Percentiles rank a stretch among this genome's conserved stretches.
Conservation (phyloP, 169 alveolate species). For the Amoebophrya sp. region DNA sequence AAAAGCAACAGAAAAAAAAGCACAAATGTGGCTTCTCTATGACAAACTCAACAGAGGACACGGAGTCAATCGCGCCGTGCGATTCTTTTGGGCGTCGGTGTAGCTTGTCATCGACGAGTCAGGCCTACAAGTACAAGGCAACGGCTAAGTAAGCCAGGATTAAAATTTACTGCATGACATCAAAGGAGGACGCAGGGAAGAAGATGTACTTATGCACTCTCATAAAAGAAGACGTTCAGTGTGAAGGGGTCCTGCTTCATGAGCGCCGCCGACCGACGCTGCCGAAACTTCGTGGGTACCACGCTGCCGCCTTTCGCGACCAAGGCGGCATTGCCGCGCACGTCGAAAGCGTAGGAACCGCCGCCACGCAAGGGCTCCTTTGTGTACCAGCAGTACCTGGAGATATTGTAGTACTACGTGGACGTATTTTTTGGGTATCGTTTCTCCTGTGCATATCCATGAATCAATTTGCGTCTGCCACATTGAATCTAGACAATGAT, state of each 20-base stretch:
- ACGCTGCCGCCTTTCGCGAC: not conserved
- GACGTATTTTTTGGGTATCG: too few relatives aligned
- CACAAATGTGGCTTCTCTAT: too few relatives aligned
- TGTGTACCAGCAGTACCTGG: conserved; percentile 2
- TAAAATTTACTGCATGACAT: too few relatives aligned
- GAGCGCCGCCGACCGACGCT: not conserved
- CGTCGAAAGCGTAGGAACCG: not conserved
- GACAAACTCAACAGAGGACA: not conserved
- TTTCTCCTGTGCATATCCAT: too few relatives aligned
- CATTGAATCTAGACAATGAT: too few relatives aligned
- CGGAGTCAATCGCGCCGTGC: not conserved
- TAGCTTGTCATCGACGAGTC: not conserved
- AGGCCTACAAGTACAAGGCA: too few relatives aligned
- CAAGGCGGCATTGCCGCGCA: not conserved
- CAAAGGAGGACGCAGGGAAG: too few relatives aligned
- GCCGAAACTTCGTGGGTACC: not conserved
- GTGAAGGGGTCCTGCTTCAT: not conserved
- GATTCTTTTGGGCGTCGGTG: not conserved
- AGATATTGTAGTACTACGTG: too few relatives aligned
- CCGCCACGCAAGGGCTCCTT: not conserved
- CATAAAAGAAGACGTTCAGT: not conserved
- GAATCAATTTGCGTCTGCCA: too few relatives aligned
- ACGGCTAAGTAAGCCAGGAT: too few relatives aligned
- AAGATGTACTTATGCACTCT: too few relatives aligned
- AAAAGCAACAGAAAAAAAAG: not conserved